These are phyloP conservation scores for Sarocladium strictum DNA, from an alignment of 2,329 filamentous ascomycete species.

Conservation along the genomic window DNA sequence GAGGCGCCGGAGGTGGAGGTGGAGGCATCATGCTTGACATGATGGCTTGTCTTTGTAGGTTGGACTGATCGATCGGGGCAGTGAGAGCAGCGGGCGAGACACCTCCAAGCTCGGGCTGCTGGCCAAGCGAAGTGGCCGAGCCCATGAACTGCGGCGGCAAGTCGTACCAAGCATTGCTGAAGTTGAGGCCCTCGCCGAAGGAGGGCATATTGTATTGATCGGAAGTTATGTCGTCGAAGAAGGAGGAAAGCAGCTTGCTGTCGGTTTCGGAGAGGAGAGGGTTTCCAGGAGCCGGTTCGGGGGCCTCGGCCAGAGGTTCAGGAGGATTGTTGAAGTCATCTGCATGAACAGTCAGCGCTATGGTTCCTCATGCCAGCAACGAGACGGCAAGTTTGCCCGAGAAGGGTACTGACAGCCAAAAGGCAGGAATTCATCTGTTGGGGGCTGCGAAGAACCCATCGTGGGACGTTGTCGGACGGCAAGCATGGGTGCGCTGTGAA, in stretches of 20 bases:
- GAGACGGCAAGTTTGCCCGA: conserved; percentile 4
- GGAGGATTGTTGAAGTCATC: conserved; percentile 39
- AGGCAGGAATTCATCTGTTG: conserved; percentile 46
- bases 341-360: conserved; percentile 26
- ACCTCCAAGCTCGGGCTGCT: conserved; percentile 30
- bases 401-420: conserved; percentile 58
- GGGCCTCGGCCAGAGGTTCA: conserved; percentile 41
- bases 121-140: conserved; percentile 57
- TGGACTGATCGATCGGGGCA: neutral
- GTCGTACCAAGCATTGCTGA: conserved; percentile 48
- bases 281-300: conserved; percentile 57
- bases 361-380: neutral
- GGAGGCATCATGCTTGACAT: conserved; percentile 29
- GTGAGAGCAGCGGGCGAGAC: neutral
- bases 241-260: conserved; percentile 49
- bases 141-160: conserved; percentile 62
- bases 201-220: conserved; percentile 43
- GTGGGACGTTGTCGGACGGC: conserved; percentile 43
- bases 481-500: conserved; percentile 47
- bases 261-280: conserved; percentile 60
- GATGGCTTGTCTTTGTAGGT: conserved; percentile 12
- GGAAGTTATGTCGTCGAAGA: conserved; percentile 49
- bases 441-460: conserved; percentile 54
- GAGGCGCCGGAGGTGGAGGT: conserved; percentile 25
- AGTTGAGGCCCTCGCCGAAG: conserved; percentile 45